Evolutionary conservation across 2,329 filamentous ascomycete species (phyloP), one percentile per base, ranked within the genome.

Genomic region (Phaeosphaeriaceae sp.): DNA sequence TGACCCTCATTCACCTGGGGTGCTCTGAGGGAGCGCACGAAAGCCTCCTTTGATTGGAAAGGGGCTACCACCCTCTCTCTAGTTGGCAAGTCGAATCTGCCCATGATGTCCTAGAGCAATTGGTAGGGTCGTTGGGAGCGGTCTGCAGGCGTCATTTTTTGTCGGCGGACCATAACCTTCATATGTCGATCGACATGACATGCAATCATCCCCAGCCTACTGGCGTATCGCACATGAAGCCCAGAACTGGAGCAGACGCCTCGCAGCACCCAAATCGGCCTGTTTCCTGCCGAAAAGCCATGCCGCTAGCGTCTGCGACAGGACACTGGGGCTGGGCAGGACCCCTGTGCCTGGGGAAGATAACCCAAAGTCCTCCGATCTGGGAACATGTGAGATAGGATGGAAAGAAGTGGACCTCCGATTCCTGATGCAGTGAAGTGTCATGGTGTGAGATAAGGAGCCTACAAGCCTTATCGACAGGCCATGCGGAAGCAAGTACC

Each of bases 21-120:
- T 17, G 65, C 55, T 27, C 58, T 58, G 13, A 68, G 22, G 31
- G 60, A 60, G 1, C 65, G 58, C 9, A 70, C 33, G 44, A 70
- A 68, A 2, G 66, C 67, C 15, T 59, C 63, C 20, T 61, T 69
- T 7, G 67, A 70, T 9, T 49, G 53, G 40, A 69, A 69, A 7
- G 58, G 58, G 22, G 58, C 55, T 24, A 46, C 51, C 9, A 64
- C 21, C 36, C 40, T 45, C 9, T 48, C 45, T 46, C 15, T 56
- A 45, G 48, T 54, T 55, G 41, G 53, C 52, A 53, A 51, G 10
- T 47, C 46, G 22, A 59, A 42, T 56, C 41, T 59, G 36, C 56
- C 53, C 53, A 56, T 61, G 33, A 19, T 55, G 20, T 25, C 20
- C 22, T 54, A 42, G 33, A 31, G 24, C 27, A 36, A 49, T 52